These are phyloP conservation scores for Plasmodium inui DNA, from an alignment of 169 alveolate genomes.

Conservation along the genomic window DNA sequence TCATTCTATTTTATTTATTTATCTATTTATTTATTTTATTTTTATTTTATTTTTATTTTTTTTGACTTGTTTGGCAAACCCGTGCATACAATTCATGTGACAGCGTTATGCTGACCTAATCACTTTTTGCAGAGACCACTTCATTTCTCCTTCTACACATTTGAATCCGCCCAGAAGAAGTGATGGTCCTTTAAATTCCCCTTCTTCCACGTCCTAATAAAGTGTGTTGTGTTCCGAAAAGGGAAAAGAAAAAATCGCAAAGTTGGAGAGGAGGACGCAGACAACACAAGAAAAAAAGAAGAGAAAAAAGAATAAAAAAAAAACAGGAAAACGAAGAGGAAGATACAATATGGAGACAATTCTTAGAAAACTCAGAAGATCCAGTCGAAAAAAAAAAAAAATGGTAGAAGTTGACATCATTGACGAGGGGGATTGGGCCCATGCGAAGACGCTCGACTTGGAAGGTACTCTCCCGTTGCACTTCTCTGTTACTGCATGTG, in stretches of 20 bases:
- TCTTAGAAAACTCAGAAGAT: constrained; percentile 54
- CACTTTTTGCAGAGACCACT: background rate
- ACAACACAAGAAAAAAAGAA: background rate
- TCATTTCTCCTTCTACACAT: background rate
- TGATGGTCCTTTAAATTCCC: constrained; percentile 18
- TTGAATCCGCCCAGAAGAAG: background rate
- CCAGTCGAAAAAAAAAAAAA: constrained; percentile 37
- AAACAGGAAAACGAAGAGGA: background rate
- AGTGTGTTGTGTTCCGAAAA: background rate
- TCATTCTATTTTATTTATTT: background rate
- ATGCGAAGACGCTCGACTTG: constrained; percentile 52
- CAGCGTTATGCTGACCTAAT: background rate
- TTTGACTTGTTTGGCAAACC: background rate
- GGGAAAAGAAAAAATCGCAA: background rate
- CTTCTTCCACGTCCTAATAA: background rate
- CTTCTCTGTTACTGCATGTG: background rate
- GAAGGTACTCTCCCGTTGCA: constrained; percentile 15
- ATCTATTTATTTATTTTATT: no score
- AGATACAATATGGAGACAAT: constrained; percentile 65
- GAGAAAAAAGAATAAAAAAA: background rate
- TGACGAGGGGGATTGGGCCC: constrained; percentile 72
- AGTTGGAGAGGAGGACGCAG: background rate
- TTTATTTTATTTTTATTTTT: no score
- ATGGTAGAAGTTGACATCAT: constrained; percentile 34
- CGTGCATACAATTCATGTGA: background rate